phyloP scores from a whole-genome alignment of 305 asterid genomes.

The Fraxinus xanthoxyloides region DNA sequence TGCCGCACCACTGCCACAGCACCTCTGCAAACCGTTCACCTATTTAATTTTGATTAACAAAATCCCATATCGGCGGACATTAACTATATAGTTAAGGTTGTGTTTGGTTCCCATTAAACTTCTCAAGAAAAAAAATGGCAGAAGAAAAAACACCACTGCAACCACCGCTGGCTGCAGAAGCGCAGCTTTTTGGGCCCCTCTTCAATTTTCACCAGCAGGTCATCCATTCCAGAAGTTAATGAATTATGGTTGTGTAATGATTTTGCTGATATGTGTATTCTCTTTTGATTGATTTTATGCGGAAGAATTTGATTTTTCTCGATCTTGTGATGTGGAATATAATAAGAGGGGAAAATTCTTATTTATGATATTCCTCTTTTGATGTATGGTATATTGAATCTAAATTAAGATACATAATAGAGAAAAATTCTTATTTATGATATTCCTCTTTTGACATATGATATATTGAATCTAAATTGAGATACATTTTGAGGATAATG shows the following conservation, averaged over 20 bases:
- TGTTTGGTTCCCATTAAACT: neutral
- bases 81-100: neutral
- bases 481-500: neutral
- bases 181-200: constrained; percentile 70
- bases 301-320: neutral
- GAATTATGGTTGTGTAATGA: neutral
- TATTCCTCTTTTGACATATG: neutral
- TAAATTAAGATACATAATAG: neutral
- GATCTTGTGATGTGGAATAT: neutral
- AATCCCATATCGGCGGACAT: neutral
- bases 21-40: neutral
- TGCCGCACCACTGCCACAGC: neutral
- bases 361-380: neutral
- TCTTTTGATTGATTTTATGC: neutral
- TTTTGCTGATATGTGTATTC: neutral
- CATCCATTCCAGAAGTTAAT: neutral
- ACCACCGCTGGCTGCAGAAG: constrained; percentile 44
- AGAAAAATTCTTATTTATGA: neutral
- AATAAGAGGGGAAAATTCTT: neutral
- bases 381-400: neutral
- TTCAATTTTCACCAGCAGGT: constrained; percentile 74
- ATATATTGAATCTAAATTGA: neutral
- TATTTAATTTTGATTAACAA: neutral
- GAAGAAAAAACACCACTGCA: neutral
- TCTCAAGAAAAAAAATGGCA: neutral